Conservation (phyloP, 768 basidiomycete species). For the Suillus bovinus region DNA sequence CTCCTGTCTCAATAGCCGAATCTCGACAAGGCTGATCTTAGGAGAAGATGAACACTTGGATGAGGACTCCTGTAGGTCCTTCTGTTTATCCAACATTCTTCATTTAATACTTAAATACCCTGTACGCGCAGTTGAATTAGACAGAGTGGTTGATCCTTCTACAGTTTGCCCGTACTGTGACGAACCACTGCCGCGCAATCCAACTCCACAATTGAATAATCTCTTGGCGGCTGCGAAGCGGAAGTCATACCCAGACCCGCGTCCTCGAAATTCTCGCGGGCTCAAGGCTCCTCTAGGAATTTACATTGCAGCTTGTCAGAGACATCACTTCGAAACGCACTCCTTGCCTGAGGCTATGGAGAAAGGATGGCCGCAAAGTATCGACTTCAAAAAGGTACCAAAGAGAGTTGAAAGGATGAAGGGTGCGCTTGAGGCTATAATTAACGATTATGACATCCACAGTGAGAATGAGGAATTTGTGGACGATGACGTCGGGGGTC, state of each 20-base stretch:
- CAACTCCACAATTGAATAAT: slow-evolving; percentile 56
- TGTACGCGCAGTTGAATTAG: slow-evolving; percentile 46
- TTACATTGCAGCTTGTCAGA: slow-evolving; percentile 71
- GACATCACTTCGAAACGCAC: slow-evolving; percentile 75
- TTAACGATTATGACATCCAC: slow-evolving; percentile 43
- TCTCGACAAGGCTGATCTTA: background rate
- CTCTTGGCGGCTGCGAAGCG: slow-evolving; percentile 52
- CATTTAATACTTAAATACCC: slow-evolving; percentile 5
- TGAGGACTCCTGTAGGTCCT: slow-evolving; percentile 44
- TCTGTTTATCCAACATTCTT: background rate
- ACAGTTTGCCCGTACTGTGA: slow-evolving; percentile 85
- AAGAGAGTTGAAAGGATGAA: slow-evolving; percentile 55
- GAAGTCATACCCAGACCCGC: slow-evolving; percentile 60
- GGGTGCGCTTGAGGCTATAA: slow-evolving; percentile 46
- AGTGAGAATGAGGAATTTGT: slow-evolving; percentile 22
- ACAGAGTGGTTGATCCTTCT: slow-evolving; percentile 56
- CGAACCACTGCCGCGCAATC: slow-evolving; percentile 57
- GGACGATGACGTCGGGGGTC: slow-evolving; percentile 16
- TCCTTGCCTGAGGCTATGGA: slow-evolving; percentile 69
- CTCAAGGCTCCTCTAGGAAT: slow-evolving; percentile 48
- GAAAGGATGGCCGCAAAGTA: slow-evolving; percentile 75
- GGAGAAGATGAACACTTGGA: slow-evolving; percentile 14
- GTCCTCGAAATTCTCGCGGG: slow-evolving; percentile 69
- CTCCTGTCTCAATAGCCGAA: background rate
- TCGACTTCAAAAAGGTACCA: slow-evolving; percentile 61